Evolutionary conservation across 2,329 filamentous ascomycete genomes (phyloP), one percentile per base, ranked within the genome.

Genomic region (Xylaria sp.): DNA sequence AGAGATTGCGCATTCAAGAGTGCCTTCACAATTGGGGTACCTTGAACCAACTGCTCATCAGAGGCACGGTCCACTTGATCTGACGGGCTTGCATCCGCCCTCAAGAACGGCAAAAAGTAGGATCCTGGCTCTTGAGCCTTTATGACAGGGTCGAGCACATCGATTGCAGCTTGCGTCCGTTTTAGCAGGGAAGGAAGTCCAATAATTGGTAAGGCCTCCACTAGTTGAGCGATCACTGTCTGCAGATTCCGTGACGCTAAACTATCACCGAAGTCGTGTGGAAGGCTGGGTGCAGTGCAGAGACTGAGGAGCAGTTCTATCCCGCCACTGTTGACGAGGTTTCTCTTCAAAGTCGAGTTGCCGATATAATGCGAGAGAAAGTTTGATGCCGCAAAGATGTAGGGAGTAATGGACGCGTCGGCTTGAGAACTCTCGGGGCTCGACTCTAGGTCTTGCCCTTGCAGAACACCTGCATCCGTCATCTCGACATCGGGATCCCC

Each of bases 231-330:
- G 45, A 96, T 79, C 9, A 96, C 87, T 34, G 85, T 83, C 16
- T 87, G 84, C 49, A 97, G 78, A 55, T 88, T 85, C 55, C 87
- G 83, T 51, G 87, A 87, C 3, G 89, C 84, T 48, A 80, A 74
- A 5, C 83, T 82, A 39, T 89, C 86, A 38, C 86, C 82, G 66
- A 90, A 87, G 65, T 90, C 83, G 63, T 86, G 86, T 1, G 91
- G 86, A 43, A 97, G 79, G 69, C 91, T 92, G 4, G 91, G 89
- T 24, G 92, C 84, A 49, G 89, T 90, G 39, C 88, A 88, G 50
- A 97, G 84, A 67, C 97, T 91, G 49, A 99, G 78, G 18, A 97
- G 78, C 46, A 89, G 80, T 70, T 97, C 91, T 20, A 93, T 85
- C 6, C 91, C 94, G 52, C 92, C 91, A 45, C 83, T 82, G 50